A percentile compares a stretch with the other conserved stretches of the same genome.
These are phyloP conservation scores for Danielozyma ontarioensis DNA, from an alignment of 805 yeast genomes.

Conservation along the genomic window DNA sequence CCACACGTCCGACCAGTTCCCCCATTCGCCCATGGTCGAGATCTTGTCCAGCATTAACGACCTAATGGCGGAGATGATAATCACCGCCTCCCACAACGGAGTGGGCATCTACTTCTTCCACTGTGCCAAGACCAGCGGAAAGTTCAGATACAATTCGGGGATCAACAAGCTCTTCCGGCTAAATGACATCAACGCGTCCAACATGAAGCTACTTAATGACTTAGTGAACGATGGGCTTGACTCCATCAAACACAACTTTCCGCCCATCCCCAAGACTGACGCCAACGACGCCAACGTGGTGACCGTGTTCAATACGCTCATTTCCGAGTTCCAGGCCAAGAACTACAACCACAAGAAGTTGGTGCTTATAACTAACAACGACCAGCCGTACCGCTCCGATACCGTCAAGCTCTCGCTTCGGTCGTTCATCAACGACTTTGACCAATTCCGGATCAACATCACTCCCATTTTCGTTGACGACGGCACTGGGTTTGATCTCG, in stretches of 20 bases:
- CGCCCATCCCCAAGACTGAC: conserved; percentile 1
- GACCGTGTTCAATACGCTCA: conserved; percentile 43
- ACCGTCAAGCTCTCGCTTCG: conserved; percentile 46
- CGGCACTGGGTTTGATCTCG: conserved; percentile 26
- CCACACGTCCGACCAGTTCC: conserved; percentile 36
- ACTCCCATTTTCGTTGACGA: conserved; percentile 55
- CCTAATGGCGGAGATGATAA: conserved; percentile 61
- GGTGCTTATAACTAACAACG: conserved; percentile 72
- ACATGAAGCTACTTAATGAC: conserved; percentile 53
- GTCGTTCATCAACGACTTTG: conserved; percentile 55
- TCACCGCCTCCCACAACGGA: conserved; percentile 63
- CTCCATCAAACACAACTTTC: conserved; percentile 8
- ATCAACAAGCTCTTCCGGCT: conserved; percentile 48
- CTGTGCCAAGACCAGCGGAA: conserved; percentile 27
- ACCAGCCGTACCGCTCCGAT: conserved; percentile 50
- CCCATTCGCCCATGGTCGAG: conserved; percentile 17
- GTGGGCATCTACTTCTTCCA: conserved; percentile 68
- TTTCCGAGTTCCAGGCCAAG: conserved; percentile 48
- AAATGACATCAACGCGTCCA: conserved; percentile 48
- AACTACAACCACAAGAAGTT: conserved; percentile 56
- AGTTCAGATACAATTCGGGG: conserved; percentile 28
- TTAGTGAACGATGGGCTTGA: conserved; percentile 38
- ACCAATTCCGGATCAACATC: conserved; percentile 48
- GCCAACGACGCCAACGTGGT: conserved; percentile 18
- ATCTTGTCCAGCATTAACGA: conserved; percentile 54